These are phyloP conservation scores for Mucor piriformis DNA, from an alignment of 371 early-diverging fungal species.

Conservation along the genomic window DNA sequence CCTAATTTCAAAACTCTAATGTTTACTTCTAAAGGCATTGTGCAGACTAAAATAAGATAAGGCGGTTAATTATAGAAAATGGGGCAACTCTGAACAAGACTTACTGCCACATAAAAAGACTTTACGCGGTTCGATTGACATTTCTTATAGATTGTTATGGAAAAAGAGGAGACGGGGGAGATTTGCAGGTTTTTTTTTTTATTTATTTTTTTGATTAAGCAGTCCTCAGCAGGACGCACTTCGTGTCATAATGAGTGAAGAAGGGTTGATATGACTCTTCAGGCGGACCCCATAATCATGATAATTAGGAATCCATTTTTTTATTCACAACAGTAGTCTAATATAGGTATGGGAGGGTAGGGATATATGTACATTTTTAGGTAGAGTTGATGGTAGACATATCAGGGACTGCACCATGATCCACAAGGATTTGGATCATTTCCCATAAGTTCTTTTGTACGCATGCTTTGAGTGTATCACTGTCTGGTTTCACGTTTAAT, in stretches of 20 bases:
- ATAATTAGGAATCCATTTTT: not conserved
- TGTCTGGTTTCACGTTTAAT: constrained; percentile 45
- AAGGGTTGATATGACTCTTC: not conserved
- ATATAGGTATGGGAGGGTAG: not conserved
- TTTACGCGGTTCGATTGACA: constrained; percentile 33
- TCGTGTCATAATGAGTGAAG: not conserved
- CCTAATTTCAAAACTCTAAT: not conserved
- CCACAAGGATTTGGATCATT: constrained; percentile 52
- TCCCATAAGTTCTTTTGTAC: constrained; percentile 47
- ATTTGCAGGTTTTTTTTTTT: not conserved
- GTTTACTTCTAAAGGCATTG: constrained; percentile 62
- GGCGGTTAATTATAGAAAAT: not conserved
- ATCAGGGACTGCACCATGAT: constrained; percentile 55
- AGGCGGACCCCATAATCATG: constrained; percentile 1
- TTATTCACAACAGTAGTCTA: not conserved
- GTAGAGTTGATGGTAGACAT: constrained; percentile 40
- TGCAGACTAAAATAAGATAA: constrained; percentile 47
- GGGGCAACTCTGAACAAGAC: constrained; percentile 3
- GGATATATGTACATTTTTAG: not conserved
- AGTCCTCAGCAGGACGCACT: not conserved
- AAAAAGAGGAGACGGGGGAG: not conserved
- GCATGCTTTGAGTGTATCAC: constrained; percentile 43
- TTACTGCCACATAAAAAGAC: constrained; percentile 57
- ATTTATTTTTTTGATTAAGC: not conserved
- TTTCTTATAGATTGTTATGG: not conserved